phyloP scores from a whole-genome alignment of 1,284 basidiomycete species.

The Sporisorium reilianum region DNA sequence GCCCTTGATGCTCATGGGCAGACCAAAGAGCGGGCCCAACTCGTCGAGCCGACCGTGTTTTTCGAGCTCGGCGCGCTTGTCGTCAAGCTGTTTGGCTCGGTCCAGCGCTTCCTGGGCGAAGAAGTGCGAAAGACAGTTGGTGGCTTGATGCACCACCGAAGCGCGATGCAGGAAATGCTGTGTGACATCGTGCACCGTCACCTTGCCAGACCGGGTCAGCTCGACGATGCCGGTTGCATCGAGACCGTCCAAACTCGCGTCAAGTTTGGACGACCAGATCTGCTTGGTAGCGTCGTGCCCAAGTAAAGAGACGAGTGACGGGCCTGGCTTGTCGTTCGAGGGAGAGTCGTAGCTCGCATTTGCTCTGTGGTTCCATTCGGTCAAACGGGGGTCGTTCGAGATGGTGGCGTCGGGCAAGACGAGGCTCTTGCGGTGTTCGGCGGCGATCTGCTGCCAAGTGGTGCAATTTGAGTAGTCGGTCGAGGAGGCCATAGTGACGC shows the following conservation, averaged over 20 bases:
- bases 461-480: constrained; percentile 10
- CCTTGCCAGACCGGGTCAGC: constrained; percentile 26
- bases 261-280: constrained; percentile 26
- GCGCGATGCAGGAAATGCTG: constrained; percentile 34
- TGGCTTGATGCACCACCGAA: constrained; percentile 48
- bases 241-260: constrained; percentile 11
- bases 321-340: constrained; percentile 21
- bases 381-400: constrained; percentile 11
- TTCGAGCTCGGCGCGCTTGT: constrained; percentile 15
- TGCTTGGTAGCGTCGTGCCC: constrained; percentile 3
- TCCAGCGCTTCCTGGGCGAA: constrained; percentile 25
- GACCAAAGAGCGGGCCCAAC: constrained; percentile 41
- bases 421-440: constrained; percentile 22
- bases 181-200: constrained; percentile 18
- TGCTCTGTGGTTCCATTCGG: constrained; percentile 19
- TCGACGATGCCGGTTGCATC: constrained; percentile 36
- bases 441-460: constrained; percentile 31
- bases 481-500: not conserved
- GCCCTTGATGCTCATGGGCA: constrained; percentile 57
- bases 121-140: constrained; percentile 49
- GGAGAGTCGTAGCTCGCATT: constrained; percentile 12
- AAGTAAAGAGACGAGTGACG: constrained; percentile 24
- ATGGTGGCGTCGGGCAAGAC: constrained; percentile 9
- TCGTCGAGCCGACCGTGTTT: constrained; percentile 19
- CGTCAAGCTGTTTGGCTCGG: constrained; percentile 34